phyloP scores from a whole-genome alignment of 192 early-diverging fungal species.

The Cladochytrium replicatum region DNA sequence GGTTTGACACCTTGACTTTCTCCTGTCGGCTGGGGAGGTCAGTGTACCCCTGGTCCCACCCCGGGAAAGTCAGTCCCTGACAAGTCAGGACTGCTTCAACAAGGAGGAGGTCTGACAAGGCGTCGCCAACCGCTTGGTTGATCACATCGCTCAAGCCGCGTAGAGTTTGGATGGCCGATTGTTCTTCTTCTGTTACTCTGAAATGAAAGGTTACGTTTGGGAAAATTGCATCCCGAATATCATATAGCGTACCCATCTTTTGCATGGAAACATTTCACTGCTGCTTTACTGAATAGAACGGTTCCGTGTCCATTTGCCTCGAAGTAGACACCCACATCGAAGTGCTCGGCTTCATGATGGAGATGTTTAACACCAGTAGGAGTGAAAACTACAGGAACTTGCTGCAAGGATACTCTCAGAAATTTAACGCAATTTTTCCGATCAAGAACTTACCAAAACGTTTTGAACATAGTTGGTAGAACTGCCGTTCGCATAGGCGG shows the following conservation, averaged over 20 bases:
- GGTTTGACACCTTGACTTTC: constrained; percentile 85
- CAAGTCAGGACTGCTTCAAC: constrained; percentile 86
- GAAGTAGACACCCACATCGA: constrained; percentile 99
- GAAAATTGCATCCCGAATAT: constrained; percentile 2
- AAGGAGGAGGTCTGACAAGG: constrained; percentile 90
- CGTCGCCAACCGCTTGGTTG: constrained; percentile 98
- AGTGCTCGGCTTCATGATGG: constrained; percentile 95
- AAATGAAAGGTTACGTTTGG: not conserved
- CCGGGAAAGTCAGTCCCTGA: constrained; percentile 65
- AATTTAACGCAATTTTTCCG: not conserved
- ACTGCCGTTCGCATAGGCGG: constrained; percentile 97
- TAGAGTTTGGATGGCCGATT: constrained; percentile 67
- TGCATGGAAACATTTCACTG: constrained; percentile 64
- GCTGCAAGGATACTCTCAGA: constrained; percentile 25
- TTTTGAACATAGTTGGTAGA: constrained; percentile 88
- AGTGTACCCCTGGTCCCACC: constrained; percentile 91
- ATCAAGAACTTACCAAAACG: constrained; percentile 52
- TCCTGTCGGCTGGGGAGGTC: constrained; percentile 91
- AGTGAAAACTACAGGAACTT: constrained; percentile 91
- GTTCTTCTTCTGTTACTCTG: constrained; percentile 63
- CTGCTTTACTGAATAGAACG: constrained; percentile 79
- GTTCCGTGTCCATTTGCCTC: constrained; percentile 99
- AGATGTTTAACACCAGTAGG: constrained; percentile 98
- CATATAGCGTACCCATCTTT: constrained; percentile 42
- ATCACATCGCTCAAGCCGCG: constrained; percentile 82